Percentiles rank a stretch among this genome's conserved stretches.
phyloP scores from a whole-genome alignment of 2,329 filamentous ascomycete species.

The Thermomyces lanuginosus region DNA sequence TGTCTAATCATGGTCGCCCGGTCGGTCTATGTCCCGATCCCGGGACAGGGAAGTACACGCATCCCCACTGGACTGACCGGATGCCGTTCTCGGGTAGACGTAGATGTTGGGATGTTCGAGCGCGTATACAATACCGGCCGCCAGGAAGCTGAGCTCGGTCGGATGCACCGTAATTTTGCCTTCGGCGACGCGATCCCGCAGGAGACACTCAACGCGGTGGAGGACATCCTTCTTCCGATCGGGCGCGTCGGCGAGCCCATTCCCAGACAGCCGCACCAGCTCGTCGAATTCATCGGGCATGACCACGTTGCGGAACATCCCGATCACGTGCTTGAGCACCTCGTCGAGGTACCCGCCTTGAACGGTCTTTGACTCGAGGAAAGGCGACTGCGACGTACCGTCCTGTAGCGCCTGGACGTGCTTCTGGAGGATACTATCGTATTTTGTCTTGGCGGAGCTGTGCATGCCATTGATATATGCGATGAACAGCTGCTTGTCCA shows the following conservation, averaged over 20 bases:
- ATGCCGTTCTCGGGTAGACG: too few relatives aligned
- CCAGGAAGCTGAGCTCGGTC: slow-evolving; percentile 26
- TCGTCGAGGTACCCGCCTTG: slow-evolving; percentile 21
- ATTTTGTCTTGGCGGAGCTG: slow-evolving; percentile 18
- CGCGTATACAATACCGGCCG: slow-evolving; percentile 21
- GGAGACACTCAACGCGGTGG: slow-evolving; percentile 18
- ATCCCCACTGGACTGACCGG: too few relatives aligned
- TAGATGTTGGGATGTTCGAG: slow-evolving; percentile 11
- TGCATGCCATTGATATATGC: slow-evolving; percentile 30
- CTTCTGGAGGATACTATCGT: slow-evolving; percentile 17
- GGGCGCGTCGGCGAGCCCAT: slow-evolving; percentile 4
- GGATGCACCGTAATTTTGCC: slow-evolving; percentile 16
- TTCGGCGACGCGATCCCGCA: slow-evolving; percentile 18
- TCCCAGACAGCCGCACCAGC: slow-evolving; percentile 14
- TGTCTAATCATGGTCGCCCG: too few relatives aligned
- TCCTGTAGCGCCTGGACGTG: slow-evolving; percentile 19
- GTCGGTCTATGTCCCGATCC: too few relatives aligned
- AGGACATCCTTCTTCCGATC: slow-evolving; percentile 11
- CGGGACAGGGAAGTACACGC: too few relatives aligned
- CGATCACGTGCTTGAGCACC: slow-evolving; percentile 22
- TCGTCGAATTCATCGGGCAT: slow-evolving; percentile 20
- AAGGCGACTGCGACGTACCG: slow-evolving; percentile 17
- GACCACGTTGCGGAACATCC: slow-evolving; percentile 25
- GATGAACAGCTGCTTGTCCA: slow-evolving; percentile 23
- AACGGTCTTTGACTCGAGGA: slow-evolving; percentile 16